Base-by-base conservation (phyloP, 2,329 filamentous ascomycete genomes). In the Cladophialophora chaetospira region DNA sequence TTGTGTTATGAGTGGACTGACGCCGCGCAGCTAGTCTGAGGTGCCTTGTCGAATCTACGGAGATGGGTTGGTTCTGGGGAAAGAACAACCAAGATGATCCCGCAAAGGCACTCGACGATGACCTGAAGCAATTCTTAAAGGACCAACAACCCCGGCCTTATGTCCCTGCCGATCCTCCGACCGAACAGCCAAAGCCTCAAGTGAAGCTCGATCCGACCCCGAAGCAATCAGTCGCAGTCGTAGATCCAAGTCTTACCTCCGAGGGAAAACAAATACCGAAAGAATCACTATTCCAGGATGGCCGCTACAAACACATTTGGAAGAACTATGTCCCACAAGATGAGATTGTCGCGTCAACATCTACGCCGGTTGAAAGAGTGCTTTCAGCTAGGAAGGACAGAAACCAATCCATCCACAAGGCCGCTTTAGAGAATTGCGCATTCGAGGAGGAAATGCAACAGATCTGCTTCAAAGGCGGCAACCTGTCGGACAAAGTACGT, bases 401-500 rank as follows among this genome's bases (percentile, higher is more conserved):
- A 60, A 90, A 88, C 70, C 82, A 84, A 29, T 82, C 85, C 53
- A 89, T 97, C 60, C 89, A 89, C 26, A 80, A 82, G 38, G 89
- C 91, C 1, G 92, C 93, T 8, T 79, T 96, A 68, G 94, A 99
- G 76, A 99, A 97, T 72, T 99, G 94, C 73, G 88, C 91, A 1
- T 73, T 92, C 59, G 90, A 96, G 71, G 91, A 97, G 75, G 80
- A 90, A 69, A 87, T 87, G 57, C 87, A 95, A 78, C 85, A 87
- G 58, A 81, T 88, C 45, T 99, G 94, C 78, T 94, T 94, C 79
- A 82, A 82, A 67, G 79, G 80, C 53, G 92, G 92, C 25, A 81
- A 79, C 47, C 84, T 84, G 77, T 74, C 76, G 67, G 84, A 88
- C 63, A 82, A 83, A 64, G 58, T 74, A 29, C 69, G 71, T 62